These are phyloP conservation scores for Boletellus sp. DNA, from an alignment of 768 basidiomycete species.

Conservation along the genomic window DNA sequence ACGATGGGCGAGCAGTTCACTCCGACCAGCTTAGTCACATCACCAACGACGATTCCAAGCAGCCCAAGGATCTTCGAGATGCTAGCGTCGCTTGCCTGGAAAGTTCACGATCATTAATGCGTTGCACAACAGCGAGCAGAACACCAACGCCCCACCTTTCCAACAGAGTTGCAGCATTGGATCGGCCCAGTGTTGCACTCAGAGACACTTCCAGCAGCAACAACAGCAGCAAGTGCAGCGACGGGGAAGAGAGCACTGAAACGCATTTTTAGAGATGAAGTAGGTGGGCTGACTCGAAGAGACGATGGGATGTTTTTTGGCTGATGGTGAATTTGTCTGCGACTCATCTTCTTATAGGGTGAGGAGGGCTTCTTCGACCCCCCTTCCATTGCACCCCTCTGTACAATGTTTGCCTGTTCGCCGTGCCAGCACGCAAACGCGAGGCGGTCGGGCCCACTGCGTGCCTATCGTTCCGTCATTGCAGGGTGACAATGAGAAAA, in stretches of 20 bases:
- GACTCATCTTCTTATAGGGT: slow-evolving; percentile 10
- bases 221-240: slow-evolving; percentile 9
- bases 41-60: background rate
- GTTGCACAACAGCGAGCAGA: background rate
- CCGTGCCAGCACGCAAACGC: too few relatives aligned
- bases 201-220: background rate
- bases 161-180: slow-evolving; percentile 1
- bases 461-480: too few relatives aligned
- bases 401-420: background rate
- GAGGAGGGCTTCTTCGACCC: too few relatives aligned
- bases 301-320: background rate
- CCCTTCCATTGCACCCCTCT: background rate
- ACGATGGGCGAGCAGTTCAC: background rate
- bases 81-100: background rate
- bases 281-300: background rate
- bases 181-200: slow-evolving; percentile 1
- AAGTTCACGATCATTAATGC: background rate
- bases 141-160: background rate
- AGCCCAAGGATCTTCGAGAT: background rate
- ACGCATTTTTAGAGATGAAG: background rate
- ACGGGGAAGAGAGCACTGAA: slow-evolving; percentile 6
- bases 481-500: too few relatives aligned
- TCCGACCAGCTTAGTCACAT: background rate
- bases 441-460: too few relatives aligned
- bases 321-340: background rate